Evolutionary conservation across 164 flowering plant species (phyloP).

Genomic region (Echeveria elegans): DNA sequence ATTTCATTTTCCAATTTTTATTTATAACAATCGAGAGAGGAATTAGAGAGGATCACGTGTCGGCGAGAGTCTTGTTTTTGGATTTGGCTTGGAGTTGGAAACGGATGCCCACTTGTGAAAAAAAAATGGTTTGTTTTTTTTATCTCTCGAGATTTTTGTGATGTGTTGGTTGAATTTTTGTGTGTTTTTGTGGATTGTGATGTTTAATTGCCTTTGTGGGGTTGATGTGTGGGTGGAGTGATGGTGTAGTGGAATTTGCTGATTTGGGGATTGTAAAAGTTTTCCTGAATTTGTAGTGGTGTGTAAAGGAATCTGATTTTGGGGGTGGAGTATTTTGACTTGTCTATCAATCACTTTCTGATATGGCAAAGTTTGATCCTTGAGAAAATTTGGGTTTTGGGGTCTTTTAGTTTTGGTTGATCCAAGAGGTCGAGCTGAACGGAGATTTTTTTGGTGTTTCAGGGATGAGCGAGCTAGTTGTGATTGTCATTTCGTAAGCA

Average conservation of each 20-base stretch:
- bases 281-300: neutral
- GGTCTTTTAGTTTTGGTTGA: neutral
- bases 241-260: neutral
- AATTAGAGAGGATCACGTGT: conserved; percentile 16
- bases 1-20: conserved; percentile 11
- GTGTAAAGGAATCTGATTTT: conserved; percentile 2
- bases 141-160: neutral
- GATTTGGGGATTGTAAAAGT: neutral
- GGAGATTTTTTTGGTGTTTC: neutral
- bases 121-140: conserved; percentile 11
- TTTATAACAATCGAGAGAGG: too few relatives aligned
- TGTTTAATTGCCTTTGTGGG: neutral
- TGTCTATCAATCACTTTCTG: neutral
- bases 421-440: neutral
- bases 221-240: neutral
- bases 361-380: neutral
- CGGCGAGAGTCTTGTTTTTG: conserved; percentile 21
- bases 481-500: neutral
- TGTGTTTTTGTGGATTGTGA: neutral
- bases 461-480: neutral
- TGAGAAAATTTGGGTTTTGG: neutral
- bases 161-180: neutral
- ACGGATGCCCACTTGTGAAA: conserved; percentile 14
- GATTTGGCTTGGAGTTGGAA: too few relatives aligned
- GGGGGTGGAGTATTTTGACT: neutral